phyloP scores from a whole-genome alignment of 306 rosid species.

The Delonix regia region DNA sequence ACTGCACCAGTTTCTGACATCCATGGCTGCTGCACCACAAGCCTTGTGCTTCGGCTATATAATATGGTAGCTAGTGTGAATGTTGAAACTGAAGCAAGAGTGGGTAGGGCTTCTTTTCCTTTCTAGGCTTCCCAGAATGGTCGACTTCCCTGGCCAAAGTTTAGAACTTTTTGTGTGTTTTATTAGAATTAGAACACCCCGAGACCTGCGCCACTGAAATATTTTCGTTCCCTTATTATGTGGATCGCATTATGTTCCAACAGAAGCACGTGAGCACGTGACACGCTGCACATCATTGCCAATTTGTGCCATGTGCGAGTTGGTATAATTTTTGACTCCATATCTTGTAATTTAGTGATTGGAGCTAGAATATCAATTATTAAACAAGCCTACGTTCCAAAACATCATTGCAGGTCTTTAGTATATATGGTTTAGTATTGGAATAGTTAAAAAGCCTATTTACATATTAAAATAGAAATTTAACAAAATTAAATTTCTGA shows the following conservation, averaged over 20 bases:
- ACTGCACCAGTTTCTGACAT: constrained; percentile 41
- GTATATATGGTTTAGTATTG: too few species aligned
- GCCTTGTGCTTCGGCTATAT: neutral
- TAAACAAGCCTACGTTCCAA: neutral
- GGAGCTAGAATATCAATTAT: neutral
- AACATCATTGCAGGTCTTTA: neutral
- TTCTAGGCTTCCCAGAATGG: too few species aligned
- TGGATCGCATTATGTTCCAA: constrained; percentile 21
- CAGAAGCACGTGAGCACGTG: constrained; percentile 25
- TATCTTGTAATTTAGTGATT: neutral
- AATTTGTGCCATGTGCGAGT: constrained; percentile 36
- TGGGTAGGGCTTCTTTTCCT: too few species aligned
- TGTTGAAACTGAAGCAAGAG: neutral
- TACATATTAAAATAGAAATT: too few species aligned
- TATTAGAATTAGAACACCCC: neutral
- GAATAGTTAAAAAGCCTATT: too few species aligned
- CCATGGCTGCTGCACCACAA: constrained; percentile 34
- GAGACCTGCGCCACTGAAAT: constrained; percentile 8
- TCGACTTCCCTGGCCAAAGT: too few species aligned
- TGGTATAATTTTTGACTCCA: neutral
- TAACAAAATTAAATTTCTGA: too few species aligned
- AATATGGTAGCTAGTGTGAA: neutral
- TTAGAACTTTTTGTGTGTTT: too few species aligned
- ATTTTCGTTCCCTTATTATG: neutral
- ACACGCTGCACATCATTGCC: constrained; percentile 19